These are phyloP conservation scores for Mycogone perniciosa DNA, from an alignment of 2,329 filamentous ascomycete species.

Conservation along the genomic window DNA sequence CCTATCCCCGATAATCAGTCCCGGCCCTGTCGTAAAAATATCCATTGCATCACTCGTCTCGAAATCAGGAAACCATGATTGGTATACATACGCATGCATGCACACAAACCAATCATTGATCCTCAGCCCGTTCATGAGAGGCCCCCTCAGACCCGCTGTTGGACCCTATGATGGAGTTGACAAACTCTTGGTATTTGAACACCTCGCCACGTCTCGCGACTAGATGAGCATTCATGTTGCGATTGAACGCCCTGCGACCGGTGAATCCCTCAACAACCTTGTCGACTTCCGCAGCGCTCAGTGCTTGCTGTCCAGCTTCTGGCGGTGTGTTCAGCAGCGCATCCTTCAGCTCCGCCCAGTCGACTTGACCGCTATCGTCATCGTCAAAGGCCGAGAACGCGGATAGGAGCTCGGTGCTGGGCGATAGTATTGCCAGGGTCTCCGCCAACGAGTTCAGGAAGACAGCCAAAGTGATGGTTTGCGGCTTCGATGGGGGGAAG, in stretches of 20 bases:
- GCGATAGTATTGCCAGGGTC: constrained; percentile 67
- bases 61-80: background rate
- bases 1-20: background rate
- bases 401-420: constrained; percentile 72
- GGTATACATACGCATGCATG: background rate
- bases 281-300: constrained; percentile 73
- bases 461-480: constrained; percentile 73
- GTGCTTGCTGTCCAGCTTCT: constrained; percentile 58
- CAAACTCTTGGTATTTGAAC: constrained; percentile 91
- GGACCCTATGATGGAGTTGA: constrained; percentile 59
- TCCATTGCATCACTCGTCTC: constrained; percentile 8
- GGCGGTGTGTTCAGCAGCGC: constrained; percentile 77
- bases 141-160: constrained; percentile 29
- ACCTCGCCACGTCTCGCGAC: constrained; percentile 70
- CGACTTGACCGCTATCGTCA: constrained; percentile 89
- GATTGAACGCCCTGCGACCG: constrained; percentile 74
- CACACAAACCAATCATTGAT: background rate
- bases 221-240: constrained; percentile 46
- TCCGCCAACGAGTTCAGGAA: constrained; percentile 80
- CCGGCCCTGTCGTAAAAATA: background rate
- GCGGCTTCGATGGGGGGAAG: constrained; percentile 67
- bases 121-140: constrained; percentile 24
- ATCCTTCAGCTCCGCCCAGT: constrained; percentile 73
- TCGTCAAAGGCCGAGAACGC: constrained; percentile 95
- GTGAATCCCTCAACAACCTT: constrained; percentile 83